phyloP scores from a whole-genome alignment of 2,329 filamentous ascomycete species.

The Trichophyton rubrum region DNA sequence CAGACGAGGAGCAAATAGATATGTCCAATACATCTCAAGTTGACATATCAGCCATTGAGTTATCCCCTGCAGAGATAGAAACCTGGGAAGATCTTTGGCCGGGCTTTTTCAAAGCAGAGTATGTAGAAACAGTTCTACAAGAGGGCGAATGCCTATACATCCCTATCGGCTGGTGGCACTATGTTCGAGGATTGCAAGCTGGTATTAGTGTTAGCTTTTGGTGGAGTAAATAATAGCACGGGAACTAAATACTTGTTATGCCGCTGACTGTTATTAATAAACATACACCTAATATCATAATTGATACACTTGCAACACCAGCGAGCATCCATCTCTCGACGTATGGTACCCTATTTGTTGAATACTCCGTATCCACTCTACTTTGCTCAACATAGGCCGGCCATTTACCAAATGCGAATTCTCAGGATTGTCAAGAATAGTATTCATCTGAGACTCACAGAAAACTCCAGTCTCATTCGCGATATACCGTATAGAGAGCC shows the following conservation, averaged over 20 bases:
- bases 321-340: too few species aligned
- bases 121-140: conserved; percentile 61
- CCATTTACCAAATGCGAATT: too few species aligned
- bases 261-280: not conserved
- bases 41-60: conserved; percentile 61
- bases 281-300: too few species aligned
- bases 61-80: conserved; percentile 31
- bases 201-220: conserved; percentile 96
- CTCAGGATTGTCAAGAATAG: too few species aligned
- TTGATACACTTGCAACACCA: too few species aligned
- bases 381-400: too few species aligned
- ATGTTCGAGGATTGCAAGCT: conserved; percentile 69
- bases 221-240: conserved; percentile 52
- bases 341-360: too few species aligned
- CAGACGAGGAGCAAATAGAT: conserved; percentile 56
- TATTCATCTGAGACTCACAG: too few species aligned
- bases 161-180: conserved; percentile 96
- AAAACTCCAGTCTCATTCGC: too few species aligned
- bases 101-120: conserved; percentile 48
- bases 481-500: too few species aligned
- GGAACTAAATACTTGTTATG: not conserved
- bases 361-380: too few species aligned
- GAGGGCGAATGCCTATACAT: conserved; percentile 82
- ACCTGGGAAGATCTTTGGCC: conserved; percentile 39
- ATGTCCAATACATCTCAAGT: conserved; percentile 84